These are phyloP conservation scores for Aquilaria malaccensis DNA, from an alignment of 345 rosid genomes.

Conservation along the genomic window DNA sequence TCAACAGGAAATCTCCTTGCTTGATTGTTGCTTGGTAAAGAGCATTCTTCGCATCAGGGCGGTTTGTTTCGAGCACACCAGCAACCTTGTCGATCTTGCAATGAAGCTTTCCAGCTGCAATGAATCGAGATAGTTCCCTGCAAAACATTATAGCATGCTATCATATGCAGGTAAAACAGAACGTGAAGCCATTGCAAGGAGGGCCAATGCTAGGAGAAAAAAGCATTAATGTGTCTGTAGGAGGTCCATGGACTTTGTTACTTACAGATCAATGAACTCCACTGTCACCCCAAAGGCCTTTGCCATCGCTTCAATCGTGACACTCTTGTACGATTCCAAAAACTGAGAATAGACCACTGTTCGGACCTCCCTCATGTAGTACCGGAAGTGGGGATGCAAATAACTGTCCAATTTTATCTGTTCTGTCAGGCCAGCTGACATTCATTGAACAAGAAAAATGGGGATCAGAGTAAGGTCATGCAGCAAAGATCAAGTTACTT, in stretches of 20 bases:
- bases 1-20: slow-evolving; percentile 96
- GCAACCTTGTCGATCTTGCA: slow-evolving; percentile 99
- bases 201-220: not conserved
- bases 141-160: not conserved
- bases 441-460: not conserved
- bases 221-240: not conserved
- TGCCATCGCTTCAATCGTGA: slow-evolving; percentile 96
- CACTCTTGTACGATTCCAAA: slow-evolving; percentile 95
- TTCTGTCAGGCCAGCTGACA: slow-evolving; percentile 71
- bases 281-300: slow-evolving; percentile 92
- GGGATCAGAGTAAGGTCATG: too few relatives aligned
- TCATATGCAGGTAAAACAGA: not conserved
- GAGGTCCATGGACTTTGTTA: slow-evolving; percentile 10
- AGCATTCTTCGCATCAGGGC: slow-evolving; percentile 98
- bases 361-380: slow-evolving; percentile 97
- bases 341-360: slow-evolving; percentile 93
- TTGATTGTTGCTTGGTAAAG: slow-evolving; percentile 97
- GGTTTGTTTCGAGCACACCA: slow-evolving; percentile 95
- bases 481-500: too few relatives aligned
- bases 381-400: slow-evolving; percentile 89
- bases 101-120: slow-evolving; percentile 97
- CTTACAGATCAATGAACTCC: slow-evolving; percentile 96
- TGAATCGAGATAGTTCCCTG: slow-evolving; percentile 96
- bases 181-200: not conserved
- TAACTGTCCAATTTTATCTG: slow-evolving; percentile 88